phyloP scores from a whole-genome alignment of 257 asterid species.

The Jaltomata sinuosa region DNA sequence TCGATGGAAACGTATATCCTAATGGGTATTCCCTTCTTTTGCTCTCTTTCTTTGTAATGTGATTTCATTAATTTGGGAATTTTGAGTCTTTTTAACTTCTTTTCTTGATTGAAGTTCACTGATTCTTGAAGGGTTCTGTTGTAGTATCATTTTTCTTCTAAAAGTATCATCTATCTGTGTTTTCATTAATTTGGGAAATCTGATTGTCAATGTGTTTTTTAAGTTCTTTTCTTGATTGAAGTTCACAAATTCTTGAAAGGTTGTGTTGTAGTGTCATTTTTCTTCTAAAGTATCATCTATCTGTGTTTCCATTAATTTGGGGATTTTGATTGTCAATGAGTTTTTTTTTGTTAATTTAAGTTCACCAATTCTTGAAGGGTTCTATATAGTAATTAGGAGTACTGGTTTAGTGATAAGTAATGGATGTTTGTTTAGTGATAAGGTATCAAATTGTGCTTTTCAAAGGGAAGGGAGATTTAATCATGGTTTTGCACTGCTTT shows the following conservation, averaged over 20 bases:
- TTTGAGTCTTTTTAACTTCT: not conserved
- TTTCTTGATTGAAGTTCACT: not conserved
- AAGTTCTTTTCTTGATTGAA: not conserved
- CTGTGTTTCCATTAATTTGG: not conserved
- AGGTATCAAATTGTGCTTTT: not conserved
- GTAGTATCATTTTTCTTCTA: not conserved
- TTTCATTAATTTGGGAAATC: not conserved
- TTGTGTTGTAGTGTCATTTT: not conserved
- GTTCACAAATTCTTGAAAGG: not conserved
- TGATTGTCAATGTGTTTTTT: too few relatives aligned
- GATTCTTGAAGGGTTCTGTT: not conserved
- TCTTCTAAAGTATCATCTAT: not conserved
- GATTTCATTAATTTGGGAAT: not conserved
- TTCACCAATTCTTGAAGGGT: not conserved
- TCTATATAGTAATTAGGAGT: not conserved
- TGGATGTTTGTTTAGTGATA: not conserved
- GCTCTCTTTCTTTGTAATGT: not conserved
- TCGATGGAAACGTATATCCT: slow-evolving; percentile 84
- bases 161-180: not conserved
- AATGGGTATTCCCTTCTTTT: slow-evolving; percentile 36
- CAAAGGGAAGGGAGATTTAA: not conserved
- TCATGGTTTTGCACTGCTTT: not conserved
- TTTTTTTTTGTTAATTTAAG: not conserved
- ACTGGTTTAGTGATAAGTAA: not conserved
- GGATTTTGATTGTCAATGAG: not conserved